These are phyloP conservation scores for Jaenimonas drosophilae DNA, from an alignment of 208 protist species.

Conservation along the genomic window DNA sequence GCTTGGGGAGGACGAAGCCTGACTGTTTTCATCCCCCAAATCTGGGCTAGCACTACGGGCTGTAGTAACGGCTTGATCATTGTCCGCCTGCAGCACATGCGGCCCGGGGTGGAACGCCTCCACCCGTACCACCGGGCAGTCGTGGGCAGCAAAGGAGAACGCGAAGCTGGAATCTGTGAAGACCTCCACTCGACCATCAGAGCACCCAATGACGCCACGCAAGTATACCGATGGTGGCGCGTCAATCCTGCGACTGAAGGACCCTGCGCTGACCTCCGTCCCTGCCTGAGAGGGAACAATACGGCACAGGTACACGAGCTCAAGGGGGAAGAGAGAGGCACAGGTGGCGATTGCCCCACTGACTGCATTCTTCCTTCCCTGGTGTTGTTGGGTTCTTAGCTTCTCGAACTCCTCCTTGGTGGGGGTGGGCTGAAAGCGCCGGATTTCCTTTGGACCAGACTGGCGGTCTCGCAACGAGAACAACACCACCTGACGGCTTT, in stretches of 20 bases:
- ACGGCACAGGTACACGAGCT: constrained; percentile 44
- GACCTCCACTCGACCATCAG: constrained; percentile 63
- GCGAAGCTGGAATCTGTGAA: constrained; percentile 65
- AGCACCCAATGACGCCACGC: constrained; percentile 57
- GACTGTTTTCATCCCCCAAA: no score
- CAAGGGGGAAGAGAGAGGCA: constrained; percentile 39
- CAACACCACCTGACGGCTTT: constrained; percentile 31
- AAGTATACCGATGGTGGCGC: constrained; percentile 20
- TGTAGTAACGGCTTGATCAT: not conserved
- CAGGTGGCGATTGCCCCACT: constrained; percentile 20
- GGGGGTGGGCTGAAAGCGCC: constrained; percentile 22
- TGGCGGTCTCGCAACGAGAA: constrained; percentile 21
- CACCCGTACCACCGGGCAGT: constrained; percentile 37
- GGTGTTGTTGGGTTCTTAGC: not conserved
- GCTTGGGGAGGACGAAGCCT: not conserved
- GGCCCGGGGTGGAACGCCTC: constrained; percentile 20
- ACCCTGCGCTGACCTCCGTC: not conserved
- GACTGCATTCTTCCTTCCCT: not conserved
- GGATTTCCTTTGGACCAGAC: constrained; percentile 27
- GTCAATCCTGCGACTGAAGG: not conserved
- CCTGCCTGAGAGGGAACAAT: not conserved
- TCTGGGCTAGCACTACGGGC: not conserved
- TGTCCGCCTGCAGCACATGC: not conserved
- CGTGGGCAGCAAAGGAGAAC: constrained; percentile 62
- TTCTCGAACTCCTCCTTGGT: constrained; percentile 11